These are phyloP conservation scores for Solanum megistacrolobum DNA, from an alignment of 257 asterid genomes.

Conservation along the genomic window DNA sequence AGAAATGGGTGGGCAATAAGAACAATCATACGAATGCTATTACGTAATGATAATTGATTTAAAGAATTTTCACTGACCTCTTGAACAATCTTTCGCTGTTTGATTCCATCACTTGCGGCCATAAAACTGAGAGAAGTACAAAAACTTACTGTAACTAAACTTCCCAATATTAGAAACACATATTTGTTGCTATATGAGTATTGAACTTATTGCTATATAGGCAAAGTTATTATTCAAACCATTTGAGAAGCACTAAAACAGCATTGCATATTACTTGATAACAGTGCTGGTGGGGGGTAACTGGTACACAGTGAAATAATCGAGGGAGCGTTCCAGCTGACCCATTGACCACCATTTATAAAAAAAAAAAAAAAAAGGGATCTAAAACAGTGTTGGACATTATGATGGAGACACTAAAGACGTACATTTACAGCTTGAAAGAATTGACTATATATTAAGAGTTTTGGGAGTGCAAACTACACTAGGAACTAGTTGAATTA, in stretches of 20 bases:
- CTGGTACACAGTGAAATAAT: neutral
- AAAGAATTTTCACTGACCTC: constrained; percentile 38
- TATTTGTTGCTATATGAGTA: neutral
- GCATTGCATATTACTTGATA: neutral
- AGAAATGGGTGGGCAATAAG: neutral
- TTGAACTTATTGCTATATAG: neutral
- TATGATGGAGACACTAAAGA: neutral
- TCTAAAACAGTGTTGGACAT: neutral
- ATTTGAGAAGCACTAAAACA: neutral
- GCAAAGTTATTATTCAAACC: neutral
- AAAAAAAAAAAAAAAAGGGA: neutral
- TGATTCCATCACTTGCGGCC: constrained; percentile 83
- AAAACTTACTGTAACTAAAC: neutral
- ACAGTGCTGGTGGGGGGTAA: neutral
- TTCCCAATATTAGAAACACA: neutral
- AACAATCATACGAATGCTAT: neutral
- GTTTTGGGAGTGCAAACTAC: neutral
- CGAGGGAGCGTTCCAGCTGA: neutral
- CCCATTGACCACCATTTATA: neutral
- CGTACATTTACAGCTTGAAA: neutral
- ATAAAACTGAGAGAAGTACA: constrained; percentile 42
- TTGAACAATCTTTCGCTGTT: constrained; percentile 46
- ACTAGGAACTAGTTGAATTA: neutral
- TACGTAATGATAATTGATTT: neutral
- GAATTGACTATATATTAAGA: neutral